Evolutionary conservation across 2,329 filamentous ascomycete genomes (phyloP), one percentile per base, ranked within the genome.

Genomic region (Dothiorella sarmentorum): DNA sequence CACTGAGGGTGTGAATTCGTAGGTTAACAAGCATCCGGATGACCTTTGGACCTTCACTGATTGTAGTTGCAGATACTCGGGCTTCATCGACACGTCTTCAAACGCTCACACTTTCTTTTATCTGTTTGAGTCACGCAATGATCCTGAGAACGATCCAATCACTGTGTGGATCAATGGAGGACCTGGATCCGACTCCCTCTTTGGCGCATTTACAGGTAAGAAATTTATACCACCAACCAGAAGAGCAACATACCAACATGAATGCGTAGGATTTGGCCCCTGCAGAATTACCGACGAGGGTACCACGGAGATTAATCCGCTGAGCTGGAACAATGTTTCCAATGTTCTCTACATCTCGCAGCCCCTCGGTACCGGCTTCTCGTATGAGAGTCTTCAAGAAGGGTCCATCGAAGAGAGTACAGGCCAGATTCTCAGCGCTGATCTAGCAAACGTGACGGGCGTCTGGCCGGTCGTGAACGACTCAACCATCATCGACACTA

Each of bases 101-200:
- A 51, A 24, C 7, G 7, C 13, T 7, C 56, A 83, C 63, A 84
- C 80, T 22, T 86, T 85, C 68, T 87, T 86, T 68, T 84, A 82
- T 81, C 86, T 85, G 66, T 86, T 87, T 63, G 82, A 85, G 61
- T 77, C 82, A 0, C 75, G 83, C 15, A 79, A 82, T 56, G 77
- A 82, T 65, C 78, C 83, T 1, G 65, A 69, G 7, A 80, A 80
- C 64, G 82, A 82, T 0, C 84, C 83, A 0, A 70, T 86, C 2
- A 76, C 79, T 0, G 79, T 85, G 27, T 86, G 82, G 79, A 77
- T 58, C 17, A 58, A 58, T 15, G 56, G 56, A 4, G 56, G 56
- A 2, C 56, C 56, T 20, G 56, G 56, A 3, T 49, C 43, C 6
- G 56, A 58, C 26, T 45, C 56, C 5, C 43, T 58, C 6, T 20